Conservation (phyloP, 306 rosid genomes). For the Canavalia ensiformis region DNA sequence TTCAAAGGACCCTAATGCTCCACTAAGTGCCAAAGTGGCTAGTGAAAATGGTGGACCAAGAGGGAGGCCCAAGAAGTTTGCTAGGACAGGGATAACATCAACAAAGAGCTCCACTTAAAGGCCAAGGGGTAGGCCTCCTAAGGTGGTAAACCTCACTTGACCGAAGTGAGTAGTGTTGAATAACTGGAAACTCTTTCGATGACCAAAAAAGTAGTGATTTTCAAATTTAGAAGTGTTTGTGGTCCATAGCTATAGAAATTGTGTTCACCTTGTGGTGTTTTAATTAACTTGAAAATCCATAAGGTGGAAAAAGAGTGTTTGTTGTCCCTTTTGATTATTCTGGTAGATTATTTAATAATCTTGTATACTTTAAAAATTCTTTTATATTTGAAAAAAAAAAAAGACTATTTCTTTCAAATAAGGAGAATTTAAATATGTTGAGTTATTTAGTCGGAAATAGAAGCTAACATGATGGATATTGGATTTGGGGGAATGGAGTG, state of each 20-base stretch:
- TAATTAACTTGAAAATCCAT: neutral
- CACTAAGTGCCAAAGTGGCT: slow-evolving; percentile 55
- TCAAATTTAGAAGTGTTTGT: slow-evolving; percentile 41
- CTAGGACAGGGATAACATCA: slow-evolving; percentile 35
- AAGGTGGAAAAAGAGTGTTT: slow-evolving; percentile 7
- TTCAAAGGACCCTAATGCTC: slow-evolving; percentile 71
- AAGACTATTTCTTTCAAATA: too few species aligned
- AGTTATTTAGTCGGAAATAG: neutral
- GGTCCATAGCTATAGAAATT: slow-evolving; percentile 15
- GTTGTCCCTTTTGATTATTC: neutral
- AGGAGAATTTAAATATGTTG: too few species aligned
- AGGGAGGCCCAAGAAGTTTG: slow-evolving; percentile 78
- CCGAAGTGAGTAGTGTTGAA: slow-evolving; percentile 67
- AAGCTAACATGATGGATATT: neutral
- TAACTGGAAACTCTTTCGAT: slow-evolving; percentile 39
- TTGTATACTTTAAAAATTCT: too few species aligned
- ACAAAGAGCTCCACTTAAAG: slow-evolving; percentile 4
- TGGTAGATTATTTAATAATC: neutral
- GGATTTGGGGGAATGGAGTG: neutral
- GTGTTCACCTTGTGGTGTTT: slow-evolving; percentile 4
- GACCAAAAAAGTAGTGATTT: neutral
- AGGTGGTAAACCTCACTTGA: slow-evolving; percentile 60
- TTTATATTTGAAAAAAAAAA: too few species aligned
- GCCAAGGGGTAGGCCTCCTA: slow-evolving; percentile 79
- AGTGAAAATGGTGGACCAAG: slow-evolving; percentile 63